phyloP scores from a whole-genome alignment of 768 basidiomycete genomes.

The Lentinula raphanica region DNA sequence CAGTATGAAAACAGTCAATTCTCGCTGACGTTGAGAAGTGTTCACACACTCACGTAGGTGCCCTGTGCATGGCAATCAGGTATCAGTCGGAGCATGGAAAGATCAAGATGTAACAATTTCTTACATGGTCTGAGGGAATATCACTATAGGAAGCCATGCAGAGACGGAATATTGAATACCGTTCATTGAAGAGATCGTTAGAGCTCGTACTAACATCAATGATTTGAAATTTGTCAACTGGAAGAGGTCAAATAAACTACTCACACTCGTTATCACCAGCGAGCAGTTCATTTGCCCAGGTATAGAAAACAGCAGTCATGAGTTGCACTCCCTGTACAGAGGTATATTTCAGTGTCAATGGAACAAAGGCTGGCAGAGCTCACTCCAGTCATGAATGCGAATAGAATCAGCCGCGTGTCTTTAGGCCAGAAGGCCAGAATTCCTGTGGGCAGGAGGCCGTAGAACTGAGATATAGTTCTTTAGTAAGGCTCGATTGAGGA shows the following conservation, averaged over 20 bases:
- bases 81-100: constrained; percentile 1
- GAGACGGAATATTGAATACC: constrained; percentile 21
- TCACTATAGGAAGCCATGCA: constrained; percentile 22
- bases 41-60: constrained; percentile 13
- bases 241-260: not conserved
- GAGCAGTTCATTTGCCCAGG: constrained; percentile 20
- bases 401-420: constrained; percentile 18
- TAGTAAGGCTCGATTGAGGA: not conserved
- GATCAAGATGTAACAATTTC: not conserved
- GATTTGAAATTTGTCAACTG: not conserved
- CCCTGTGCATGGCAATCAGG: constrained; percentile 9
- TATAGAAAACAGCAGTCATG: constrained; percentile 22
- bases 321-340: constrained; percentile 16
- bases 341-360: not conserved
- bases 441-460: constrained; percentile 10
- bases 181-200: constrained; percentile 22
- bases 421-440: constrained; percentile 20
- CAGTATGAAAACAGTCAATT: not conserved
- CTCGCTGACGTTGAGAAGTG: too few species aligned
- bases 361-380: not conserved
- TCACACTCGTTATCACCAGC: constrained; percentile 19
- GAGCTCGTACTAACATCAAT: constrained; percentile 14
- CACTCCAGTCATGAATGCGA: constrained; percentile 19
- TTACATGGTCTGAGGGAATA: constrained; percentile 20
- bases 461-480: not conserved